Evolutionary conservation across 2,329 filamentous ascomycete genomes (phyloP).

Genomic region (Fusarium phyllophilum): DNA sequence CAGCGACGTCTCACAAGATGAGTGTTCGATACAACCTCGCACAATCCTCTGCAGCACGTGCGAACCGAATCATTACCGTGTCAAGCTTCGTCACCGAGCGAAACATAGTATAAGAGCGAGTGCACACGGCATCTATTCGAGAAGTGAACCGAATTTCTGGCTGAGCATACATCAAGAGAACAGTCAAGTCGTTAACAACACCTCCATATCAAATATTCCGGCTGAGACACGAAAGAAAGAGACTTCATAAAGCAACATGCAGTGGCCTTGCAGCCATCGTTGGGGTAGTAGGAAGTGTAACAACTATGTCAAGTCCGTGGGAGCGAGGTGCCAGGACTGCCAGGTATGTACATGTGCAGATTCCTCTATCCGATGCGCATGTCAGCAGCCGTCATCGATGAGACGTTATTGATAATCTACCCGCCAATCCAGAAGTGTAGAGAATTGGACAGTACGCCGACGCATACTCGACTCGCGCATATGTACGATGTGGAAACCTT

Average conservation of each 20-base stretch:
- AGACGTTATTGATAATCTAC: constrained; percentile 24
- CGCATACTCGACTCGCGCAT: constrained; percentile 35
- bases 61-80: constrained; percentile 29
- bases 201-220: neutral
- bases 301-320: constrained; percentile 33
- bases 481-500: constrained; percentile 37
- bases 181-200: constrained; percentile 2
- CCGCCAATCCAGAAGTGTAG: constrained; percentile 26
- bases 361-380: neutral
- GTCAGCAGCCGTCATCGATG: constrained; percentile 12
- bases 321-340: constrained; percentile 35
- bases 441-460: constrained; percentile 32
- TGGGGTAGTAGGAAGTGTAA: constrained; percentile 39
- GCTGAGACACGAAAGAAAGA: neutral
- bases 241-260: constrained; percentile 20
- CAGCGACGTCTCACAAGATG: constrained; percentile 30
- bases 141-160: constrained; percentile 4
- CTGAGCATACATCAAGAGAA: constrained; percentile 6
- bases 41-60: constrained; percentile 28
- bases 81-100: constrained; percentile 3
- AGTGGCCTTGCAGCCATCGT: constrained; percentile 39
- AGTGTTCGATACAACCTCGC: constrained; percentile 21
- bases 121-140: constrained; percentile 6
- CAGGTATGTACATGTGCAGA: constrained; percentile 31
- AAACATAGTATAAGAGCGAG: constrained; percentile 35